These are phyloP conservation scores for Colletotrichum sp. DNA, from an alignment of 2,329 filamentous ascomycete genomes.

Conservation along the genomic window DNA sequence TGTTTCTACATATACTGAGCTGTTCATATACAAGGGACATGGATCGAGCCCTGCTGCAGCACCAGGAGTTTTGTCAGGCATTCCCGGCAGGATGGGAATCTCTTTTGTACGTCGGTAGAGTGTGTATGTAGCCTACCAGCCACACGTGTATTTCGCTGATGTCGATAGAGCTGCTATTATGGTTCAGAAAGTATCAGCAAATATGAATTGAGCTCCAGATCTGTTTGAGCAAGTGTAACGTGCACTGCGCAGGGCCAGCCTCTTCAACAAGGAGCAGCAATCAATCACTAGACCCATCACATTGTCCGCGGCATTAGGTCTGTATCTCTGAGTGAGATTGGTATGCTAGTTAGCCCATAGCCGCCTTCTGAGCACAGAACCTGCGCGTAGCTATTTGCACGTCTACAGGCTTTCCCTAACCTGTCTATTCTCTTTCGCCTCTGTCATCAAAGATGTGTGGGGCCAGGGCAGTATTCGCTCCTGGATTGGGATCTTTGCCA, in stretches of 20 bases:
- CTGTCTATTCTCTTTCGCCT: background rate
- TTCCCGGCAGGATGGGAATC: no score
- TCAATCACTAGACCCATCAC: background rate
- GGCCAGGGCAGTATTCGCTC: background rate
- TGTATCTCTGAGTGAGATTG: background rate
- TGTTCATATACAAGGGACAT: no score
- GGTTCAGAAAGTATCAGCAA: no score
- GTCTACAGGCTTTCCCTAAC: background rate
- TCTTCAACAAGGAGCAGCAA: background rate
- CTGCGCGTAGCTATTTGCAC: background rate
- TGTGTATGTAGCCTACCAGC: no score
- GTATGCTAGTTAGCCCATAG: background rate
- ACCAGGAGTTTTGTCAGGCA: no score
- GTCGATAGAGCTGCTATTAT: accelerated
- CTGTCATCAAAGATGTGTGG: background rate
- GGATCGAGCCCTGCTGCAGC: no score
- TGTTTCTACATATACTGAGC: no score
- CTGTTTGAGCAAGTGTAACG: no score
- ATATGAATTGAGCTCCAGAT: no score
- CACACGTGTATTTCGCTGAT: no score
- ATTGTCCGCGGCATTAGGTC: background rate
- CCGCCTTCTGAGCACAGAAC: background rate
- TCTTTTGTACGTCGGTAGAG: no score
- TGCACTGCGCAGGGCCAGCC: background rate
- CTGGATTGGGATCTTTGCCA: background rate